Conservation (phyloP, 2,329 filamentous ascomycete species). For the Monosporascus sp. region DNA sequence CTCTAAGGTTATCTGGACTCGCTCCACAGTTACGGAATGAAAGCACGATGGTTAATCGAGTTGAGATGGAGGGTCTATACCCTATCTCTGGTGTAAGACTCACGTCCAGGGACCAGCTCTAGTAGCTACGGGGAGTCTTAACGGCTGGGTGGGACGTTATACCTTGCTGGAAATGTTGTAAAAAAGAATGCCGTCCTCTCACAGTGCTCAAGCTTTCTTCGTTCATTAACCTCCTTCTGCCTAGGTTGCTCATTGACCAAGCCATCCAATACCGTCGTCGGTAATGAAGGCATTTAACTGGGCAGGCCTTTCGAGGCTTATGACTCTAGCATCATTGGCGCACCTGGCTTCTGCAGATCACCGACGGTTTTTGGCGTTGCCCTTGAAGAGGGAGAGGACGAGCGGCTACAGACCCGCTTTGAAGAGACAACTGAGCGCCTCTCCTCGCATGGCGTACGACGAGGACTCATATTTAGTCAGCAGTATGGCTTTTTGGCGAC, state of each 20-base stretch:
- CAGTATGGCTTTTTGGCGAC: not conserved
- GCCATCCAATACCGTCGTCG: not conserved
- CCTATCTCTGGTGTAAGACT: no score
- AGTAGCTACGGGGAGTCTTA: no score
- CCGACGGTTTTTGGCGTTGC: not conserved
- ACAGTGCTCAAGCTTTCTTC: no score
- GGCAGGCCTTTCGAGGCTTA: not conserved
- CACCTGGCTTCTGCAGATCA: not conserved
- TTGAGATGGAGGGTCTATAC: no score
- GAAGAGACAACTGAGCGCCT: not conserved
- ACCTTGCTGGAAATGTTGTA: no score
- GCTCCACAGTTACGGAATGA: no score
- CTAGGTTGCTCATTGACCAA: not conserved
- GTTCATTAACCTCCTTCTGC: not conserved
- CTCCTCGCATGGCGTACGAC: not conserved
- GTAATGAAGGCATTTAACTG: not conserved
- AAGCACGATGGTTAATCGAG: no score
- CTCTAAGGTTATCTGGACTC: no score
- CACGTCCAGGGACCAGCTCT: no score
- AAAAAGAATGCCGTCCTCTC: no score
- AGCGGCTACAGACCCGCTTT: not conserved
- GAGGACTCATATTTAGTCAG: not conserved
- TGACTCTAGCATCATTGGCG: not conserved
- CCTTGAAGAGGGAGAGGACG: not conserved
- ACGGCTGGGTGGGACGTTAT: no score